Conservation (phyloP, 139 green algal species). For the Chlamydomonas sp. region DNA sequence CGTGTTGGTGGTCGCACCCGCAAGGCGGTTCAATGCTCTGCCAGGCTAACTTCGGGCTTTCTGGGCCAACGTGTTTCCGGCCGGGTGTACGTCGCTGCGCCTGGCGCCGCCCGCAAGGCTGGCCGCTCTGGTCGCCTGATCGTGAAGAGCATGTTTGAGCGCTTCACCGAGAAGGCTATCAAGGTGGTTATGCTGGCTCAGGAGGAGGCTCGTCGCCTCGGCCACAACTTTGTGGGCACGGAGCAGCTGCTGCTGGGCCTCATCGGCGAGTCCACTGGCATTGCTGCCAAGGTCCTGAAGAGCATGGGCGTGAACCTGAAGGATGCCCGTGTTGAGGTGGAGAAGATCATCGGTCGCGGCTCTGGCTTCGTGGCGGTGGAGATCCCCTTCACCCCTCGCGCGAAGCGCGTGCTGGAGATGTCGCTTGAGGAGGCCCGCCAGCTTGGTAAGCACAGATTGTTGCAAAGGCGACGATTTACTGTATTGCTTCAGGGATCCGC, state of each 20-base stretch:
- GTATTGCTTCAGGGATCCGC: not conserved
- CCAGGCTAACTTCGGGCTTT: constrained; percentile 13
- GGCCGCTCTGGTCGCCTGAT: constrained; percentile 1
- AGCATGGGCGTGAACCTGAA: constrained; percentile 99
- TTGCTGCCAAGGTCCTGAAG: constrained; percentile 99
- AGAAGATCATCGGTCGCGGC: constrained; percentile 99
- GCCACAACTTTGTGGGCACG: constrained; percentile 99
- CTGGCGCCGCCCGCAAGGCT: constrained; percentile 11
- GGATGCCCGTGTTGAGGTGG: constrained; percentile 93
- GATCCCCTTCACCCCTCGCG: constrained; percentile 98
- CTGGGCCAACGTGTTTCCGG: constrained; percentile 36
- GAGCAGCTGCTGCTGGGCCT: constrained; percentile 99
- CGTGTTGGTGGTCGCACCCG: constrained; percentile 7
- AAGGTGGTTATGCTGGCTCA: constrained; percentile 99
- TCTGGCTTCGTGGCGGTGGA: constrained; percentile 98
- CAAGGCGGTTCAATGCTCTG: constrained; percentile 18
- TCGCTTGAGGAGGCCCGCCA: constrained; percentile 97
- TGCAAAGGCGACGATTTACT: not conserved
- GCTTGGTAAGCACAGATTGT: constrained; percentile 75
- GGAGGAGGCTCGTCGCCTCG: constrained; percentile 94
- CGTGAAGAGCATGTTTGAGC: constrained; percentile 91
- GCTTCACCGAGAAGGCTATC: constrained; percentile 96
- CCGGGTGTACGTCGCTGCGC: not conserved
- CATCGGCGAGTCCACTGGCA: constrained; percentile 98
- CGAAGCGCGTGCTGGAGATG: constrained; percentile 99